Evolutionary conservation across 768 basidiomycete genomes (phyloP).

Genomic region (Xerocomus potaroensis): DNA sequence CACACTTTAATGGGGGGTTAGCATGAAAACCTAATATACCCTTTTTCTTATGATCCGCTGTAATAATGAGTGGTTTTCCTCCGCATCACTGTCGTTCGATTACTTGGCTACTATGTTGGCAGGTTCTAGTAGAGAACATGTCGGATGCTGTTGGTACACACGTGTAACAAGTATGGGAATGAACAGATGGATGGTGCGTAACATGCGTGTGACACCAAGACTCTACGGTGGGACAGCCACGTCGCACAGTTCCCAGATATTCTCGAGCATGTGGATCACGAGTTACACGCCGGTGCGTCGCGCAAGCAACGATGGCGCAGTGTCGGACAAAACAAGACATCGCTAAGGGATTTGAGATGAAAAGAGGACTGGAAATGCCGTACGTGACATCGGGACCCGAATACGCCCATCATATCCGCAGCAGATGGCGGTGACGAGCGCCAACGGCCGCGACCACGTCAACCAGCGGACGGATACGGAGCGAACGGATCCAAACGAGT

Average conservation of each 20-base stretch:
- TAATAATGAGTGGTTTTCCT: conserved; percentile 14
- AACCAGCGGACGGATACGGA: neutral
- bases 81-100: neutral
- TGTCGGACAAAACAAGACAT: neutral
- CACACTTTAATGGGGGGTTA: conserved; percentile 12
- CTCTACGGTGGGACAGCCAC: too few relatives aligned
- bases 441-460: neutral
- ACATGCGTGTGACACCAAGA: too few relatives aligned
- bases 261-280: too few relatives aligned
- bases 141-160: neutral
- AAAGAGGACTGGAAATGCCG: too few relatives aligned
- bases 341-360: too few relatives aligned
- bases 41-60: conserved; percentile 17
- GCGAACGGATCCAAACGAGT: neutral
- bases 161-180: neutral
- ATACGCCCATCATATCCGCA: too few relatives aligned
- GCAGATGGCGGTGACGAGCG: neutral
- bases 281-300: too few relatives aligned
- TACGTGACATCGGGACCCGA: too few relatives aligned
- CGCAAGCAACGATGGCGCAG: too few relatives aligned
- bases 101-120: neutral
- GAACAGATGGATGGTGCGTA: neutral
- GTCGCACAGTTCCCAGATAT: too few relatives aligned
- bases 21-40: conserved; percentile 25
- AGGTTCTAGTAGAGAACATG: conserved; percentile 1